Evolutionary conservation across 23 red algal genomes (phyloP).

Genomic region (Gracilaria gracilis): DNA sequence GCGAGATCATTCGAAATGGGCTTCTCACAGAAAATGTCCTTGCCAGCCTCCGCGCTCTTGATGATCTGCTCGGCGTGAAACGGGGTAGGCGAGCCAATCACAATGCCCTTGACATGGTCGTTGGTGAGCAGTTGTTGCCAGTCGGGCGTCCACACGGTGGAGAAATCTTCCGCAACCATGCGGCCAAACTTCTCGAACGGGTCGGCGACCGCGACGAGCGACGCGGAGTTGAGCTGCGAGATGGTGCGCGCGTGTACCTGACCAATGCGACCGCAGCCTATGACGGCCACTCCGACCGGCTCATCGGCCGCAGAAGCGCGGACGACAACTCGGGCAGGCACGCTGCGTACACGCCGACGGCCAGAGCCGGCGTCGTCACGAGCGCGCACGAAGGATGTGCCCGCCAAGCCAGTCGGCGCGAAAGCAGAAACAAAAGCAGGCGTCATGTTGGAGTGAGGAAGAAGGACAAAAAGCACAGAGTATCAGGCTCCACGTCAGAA

Average conservation of each 20-base stretch:
- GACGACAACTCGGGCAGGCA: background rate
- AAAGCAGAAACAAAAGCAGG: slow-evolving; percentile 9
- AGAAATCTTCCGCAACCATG: slow-evolving; percentile 74
- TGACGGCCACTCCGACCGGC: slow-evolving; percentile 84
- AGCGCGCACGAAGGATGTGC: background rate
- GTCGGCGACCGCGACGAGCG: slow-evolving; percentile 85
- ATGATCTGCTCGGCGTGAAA: slow-evolving; percentile 99
- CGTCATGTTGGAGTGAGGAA: background rate
- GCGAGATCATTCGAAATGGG: slow-evolving; percentile 98
- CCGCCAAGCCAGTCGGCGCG: background rate
- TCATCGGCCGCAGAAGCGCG: slow-evolving; percentile 1
- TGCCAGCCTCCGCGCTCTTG: slow-evolving; percentile 85
- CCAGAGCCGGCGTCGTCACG: background rate
- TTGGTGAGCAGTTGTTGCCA: slow-evolving; percentile 83
- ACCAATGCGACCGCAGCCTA: slow-evolving; percentile 95
- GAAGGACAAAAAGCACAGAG: no score
- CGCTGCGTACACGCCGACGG: background rate
- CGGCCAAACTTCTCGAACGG: slow-evolving; percentile 91
- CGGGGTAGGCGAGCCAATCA: slow-evolving; percentile 96
- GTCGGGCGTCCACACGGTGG: slow-evolving; percentile 73
- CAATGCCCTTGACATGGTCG: slow-evolving; percentile 83
- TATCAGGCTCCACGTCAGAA: background rate
- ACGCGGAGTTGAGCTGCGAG: slow-evolving; percentile 55
- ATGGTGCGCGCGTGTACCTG: slow-evolving; percentile 91
- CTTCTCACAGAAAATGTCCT: slow-evolving; percentile 99